Evolutionary conservation across 768 basidiomycete genomes (phyloP), one percentile per base, ranked within the genome.

Genomic region (Neoboletus magnificus): DNA sequence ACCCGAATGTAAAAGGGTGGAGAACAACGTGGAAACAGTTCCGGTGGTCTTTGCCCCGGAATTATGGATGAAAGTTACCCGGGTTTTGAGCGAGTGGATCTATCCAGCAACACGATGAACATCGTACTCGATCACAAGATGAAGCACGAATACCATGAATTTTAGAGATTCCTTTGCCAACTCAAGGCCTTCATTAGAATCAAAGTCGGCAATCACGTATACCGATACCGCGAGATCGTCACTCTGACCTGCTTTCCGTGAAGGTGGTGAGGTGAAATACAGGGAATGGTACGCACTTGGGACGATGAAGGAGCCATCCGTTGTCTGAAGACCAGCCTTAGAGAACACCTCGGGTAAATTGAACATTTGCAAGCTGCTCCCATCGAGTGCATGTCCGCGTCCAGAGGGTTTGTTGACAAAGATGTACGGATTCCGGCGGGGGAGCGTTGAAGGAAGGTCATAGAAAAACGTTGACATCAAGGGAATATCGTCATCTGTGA

Each of bases 401-500:
- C 57, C 46, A 22, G 77, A 77, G 3, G 77, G 64, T 33, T 73
- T 75, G 4, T 76, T 64, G 0, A 87, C 83, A 63, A 84, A 82
- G 51, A 98, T 85, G 65, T 89, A 83, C 27, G 72, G 76, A 70
- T 93, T 98, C n/a, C 97, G 74, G 12, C 87, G 79, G 52, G 78
- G 74, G 40, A 77, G 77, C 0, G 91, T 84, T 0, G 82, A 82
- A 1, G 94, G 90, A 7, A 94, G 79, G 63, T 96, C 92, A 66
- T 96, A 98, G 74, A 98, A 98, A 73, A 90, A 93, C 15, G 79
- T 87, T 30, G 81, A 72, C 51, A 91, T 79, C 32, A 78, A 76
- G 7, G 74, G 73, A 9, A 70, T 70, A 39, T 77, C 71, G 1
- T 77, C 77, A 43, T 90, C 85, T 10, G 79, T 77, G 18, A 93